A percentile compares a stretch with the other conserved stretches of the same genome.
These are phyloP conservation scores for Chrysoporthe austroafricana DNA, from an alignment of 2,329 filamentous ascomycete species.

Conservation along the genomic window DNA sequence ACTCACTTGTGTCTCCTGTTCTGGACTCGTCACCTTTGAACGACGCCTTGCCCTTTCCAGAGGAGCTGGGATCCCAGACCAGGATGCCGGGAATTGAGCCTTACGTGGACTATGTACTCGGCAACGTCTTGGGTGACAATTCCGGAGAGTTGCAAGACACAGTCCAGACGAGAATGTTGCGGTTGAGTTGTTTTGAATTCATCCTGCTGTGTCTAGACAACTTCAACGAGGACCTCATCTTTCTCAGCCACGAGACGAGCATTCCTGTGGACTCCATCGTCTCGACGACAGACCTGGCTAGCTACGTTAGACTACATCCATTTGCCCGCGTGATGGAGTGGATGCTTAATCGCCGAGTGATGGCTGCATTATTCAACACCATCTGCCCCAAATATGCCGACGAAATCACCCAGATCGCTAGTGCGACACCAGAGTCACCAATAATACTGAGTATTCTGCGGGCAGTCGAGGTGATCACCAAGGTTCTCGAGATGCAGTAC, in stretches of 20 bases:
- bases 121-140: conserved; percentile 73
- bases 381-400: conserved; percentile 63
- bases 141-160: conserved; percentile 67
- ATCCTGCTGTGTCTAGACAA: conserved; percentile 76
- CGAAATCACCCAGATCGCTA: conserved; percentile 71
- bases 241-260: conserved; percentile 79
- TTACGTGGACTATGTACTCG: conserved; percentile 90
- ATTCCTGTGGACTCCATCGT: conserved; percentile 77
- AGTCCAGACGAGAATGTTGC: conserved; percentile 72
- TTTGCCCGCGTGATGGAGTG: conserved; percentile 97
- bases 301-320: conserved; percentile 86
- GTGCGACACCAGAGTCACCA: conserved; percentile 76
- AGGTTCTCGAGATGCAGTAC: conserved; percentile 83
- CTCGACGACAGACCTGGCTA: conserved; percentile 71
- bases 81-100: conserved; percentile 83
- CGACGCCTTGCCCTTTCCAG: conserved; percentile 83
- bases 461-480: conserved; percentile 81
- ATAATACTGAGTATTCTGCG: conserved; percentile 78
- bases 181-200: conserved; percentile 83
- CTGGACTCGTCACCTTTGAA: conserved; percentile 64
- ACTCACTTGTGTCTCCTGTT: conserved; percentile 70
- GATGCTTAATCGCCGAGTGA: conserved; percentile 92
- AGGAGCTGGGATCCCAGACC: conserved; percentile 76
- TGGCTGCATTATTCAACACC: conserved; percentile 75
- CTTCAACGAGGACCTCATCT: conserved; percentile 93